Evolutionary conservation across 139 green algal species (phyloP).

Genomic region (Chlorella sorokiniana): DNA sequence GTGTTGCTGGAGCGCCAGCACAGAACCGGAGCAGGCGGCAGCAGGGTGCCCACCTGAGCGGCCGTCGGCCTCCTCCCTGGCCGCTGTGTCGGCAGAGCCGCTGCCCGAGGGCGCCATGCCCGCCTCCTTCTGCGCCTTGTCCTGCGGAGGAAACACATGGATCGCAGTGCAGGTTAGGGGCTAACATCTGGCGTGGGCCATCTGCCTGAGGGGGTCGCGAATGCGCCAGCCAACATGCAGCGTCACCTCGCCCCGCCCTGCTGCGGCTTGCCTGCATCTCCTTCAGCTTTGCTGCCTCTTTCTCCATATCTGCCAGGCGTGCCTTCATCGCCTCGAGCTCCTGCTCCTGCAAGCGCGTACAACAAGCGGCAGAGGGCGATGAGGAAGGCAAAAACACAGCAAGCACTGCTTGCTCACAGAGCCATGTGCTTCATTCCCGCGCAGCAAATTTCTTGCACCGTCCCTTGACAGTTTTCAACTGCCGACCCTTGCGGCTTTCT

Average conservation of each 20-base stretch:
- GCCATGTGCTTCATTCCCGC: too few species aligned
- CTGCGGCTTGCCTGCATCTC: conserved; percentile 62
- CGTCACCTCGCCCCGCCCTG: background rate
- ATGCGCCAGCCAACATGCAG: background rate
- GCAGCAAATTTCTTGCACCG: too few species aligned
- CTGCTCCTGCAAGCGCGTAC: conserved; percentile 49
- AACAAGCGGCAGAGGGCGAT: background rate
- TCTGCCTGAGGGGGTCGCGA: background rate
- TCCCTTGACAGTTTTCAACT: too few species aligned
- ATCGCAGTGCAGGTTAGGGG: background rate
- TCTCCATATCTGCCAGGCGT: conserved; percentile 90
- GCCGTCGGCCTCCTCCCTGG: conserved; percentile 85
- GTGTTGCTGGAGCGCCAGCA: background rate
- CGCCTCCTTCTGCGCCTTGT: conserved; percentile 47
- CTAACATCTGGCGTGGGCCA: background rate
- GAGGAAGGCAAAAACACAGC: background rate
- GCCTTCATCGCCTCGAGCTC: conserved; percentile 91
- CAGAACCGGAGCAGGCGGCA: background rate
- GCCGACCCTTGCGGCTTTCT: too few species aligned
- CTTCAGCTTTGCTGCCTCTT: conserved; percentile 85
- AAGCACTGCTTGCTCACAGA: too few species aligned
- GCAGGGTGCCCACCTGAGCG: background rate
- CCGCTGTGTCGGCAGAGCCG: conserved; percentile 35
- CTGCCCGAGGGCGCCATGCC: conserved; percentile 15
- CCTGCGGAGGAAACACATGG: conserved; percentile 12